Evolutionary conservation across 2,329 filamentous ascomycete genomes (phyloP).

Genomic region (Aspergillus phoenicis): DNA sequence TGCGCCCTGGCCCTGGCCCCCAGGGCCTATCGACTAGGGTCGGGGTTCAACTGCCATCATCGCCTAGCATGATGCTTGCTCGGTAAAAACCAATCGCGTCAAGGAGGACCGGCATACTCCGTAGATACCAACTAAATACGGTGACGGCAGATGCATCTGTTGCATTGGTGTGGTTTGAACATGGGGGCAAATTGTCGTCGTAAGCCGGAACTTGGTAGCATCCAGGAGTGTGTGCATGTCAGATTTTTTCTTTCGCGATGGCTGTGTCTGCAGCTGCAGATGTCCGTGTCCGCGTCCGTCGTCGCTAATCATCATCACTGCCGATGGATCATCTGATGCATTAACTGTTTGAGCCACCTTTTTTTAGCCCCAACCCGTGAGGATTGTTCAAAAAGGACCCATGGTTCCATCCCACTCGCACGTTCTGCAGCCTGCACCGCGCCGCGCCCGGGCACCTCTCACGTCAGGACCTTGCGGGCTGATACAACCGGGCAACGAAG

Average conservation of each 20-base stretch:
- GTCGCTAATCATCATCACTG: neutral
- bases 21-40: too few relatives aligned
- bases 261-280: neutral
- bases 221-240: neutral
- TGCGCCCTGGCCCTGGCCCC: neutral
- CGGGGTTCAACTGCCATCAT: neutral
- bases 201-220: neutral
- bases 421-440: neutral
- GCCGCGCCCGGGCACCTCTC: neutral
- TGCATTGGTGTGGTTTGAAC: neutral
- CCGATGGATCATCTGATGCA: neutral
- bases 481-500: neutral
- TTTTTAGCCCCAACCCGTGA: neutral
- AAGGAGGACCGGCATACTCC: neutral
- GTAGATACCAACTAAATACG: neutral
- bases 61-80: neutral
- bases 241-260: neutral
- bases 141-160: neutral
- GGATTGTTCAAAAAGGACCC: neutral
- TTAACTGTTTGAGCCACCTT: neutral
- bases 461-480: constrained; percentile 2
- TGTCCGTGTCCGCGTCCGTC: neutral
- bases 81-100: neutral
- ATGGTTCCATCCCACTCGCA: neutral
- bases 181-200: neutral